Evolutionary conservation across 2,329 filamentous ascomycete species (phyloP), one percentile per base, ranked within the genome.

Genomic region (Colletotrichum camelliae): DNA sequence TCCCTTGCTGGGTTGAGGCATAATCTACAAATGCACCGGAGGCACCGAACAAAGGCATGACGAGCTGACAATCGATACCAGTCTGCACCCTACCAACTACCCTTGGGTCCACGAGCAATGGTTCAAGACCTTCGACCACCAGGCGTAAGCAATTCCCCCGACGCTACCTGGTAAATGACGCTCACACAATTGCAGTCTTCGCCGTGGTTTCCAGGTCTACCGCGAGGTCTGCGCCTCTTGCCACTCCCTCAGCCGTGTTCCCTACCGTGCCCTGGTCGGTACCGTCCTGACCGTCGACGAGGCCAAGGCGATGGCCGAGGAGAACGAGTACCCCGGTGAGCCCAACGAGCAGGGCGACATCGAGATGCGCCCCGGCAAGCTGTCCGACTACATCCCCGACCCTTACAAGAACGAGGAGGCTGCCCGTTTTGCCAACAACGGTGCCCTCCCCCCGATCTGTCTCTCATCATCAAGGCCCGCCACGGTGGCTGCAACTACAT

Each of bases 381-480:
- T 99, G 69, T 98, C 97, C 82, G 97, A 99, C 87, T 98, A 98
- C 89, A 93, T 99, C 78, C 96, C 96, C 75, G 87, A 91, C 70
- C 97, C 97, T 35, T 99, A 99, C 93, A 97, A 97, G 91, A 99
- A 99, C 90, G 97, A 99, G 84, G 96, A 99, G 90, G 96, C 97
- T 80, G 96, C 96, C 79, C 96, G 97, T 85, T 96, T 96, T 84
- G 96, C 96, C 89, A 99, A 99, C 92, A 98, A 97, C 86, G 97
- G 97, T 91, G 97, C 97, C 84, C 92, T 98, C 73, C 97, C 97
- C 97, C 97, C 77, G 97, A 99, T 93, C 93, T 99, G 88, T 96
- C 94, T 85, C 91, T 99, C 89, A 98, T 99, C 81, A 91, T 97
- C 90, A 99, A 99, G 93, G 97, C 92, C 82, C 94, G 97, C 82